Base-by-base conservation (phyloP, 345 rosid genomes). In the Arabidopsis suecica region DNA sequence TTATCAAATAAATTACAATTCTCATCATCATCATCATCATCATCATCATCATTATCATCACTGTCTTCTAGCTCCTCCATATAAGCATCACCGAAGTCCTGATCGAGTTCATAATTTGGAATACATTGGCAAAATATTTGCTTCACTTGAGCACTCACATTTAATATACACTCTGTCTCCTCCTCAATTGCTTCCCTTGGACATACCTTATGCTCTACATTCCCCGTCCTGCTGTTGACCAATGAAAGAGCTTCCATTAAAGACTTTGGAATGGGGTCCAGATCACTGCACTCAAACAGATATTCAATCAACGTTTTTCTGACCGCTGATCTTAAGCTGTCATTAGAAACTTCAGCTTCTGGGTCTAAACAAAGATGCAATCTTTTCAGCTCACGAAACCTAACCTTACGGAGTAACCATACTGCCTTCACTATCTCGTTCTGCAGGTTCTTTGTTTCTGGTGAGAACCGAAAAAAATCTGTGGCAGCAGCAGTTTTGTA, bases 121-220 rank as follows among this genome's bases (percentile, higher is more conserved):
- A 83, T 80, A 72, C 78, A 77, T 81, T 88, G 88, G 88, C 83
- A 86, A 55, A 85, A 50, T 68, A 80, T 61, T 75, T 88, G 89
- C 85, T 86, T 94, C 71, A 77, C 78, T 74, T 83, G 81, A 79
- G 96, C 95, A 88, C 97, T 91, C 66, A 88, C 83, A 77, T 60
- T 80, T 66, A 94, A 72, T 63, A 88, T 77, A 68, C 89, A 86
- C 65, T 90, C 98, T 4, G 84, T 77, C 78, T 91, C 97, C 76
- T 83, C 84, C 70, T 87, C 86, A 57, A 84, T 61, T 37, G 82
- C 85, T 65, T 86, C 88, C 79, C 68, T 76, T 11, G 77, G 77
- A 63, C 53, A 82, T 71, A 71, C 41, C 63, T 73, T 66, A 28
- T 34, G 71, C 1, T 80, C 78, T 37, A 73, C 38, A 65, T 68